Conservation (phyloP, 306 rosid genomes). For the Abrus pulchellus region DNA sequence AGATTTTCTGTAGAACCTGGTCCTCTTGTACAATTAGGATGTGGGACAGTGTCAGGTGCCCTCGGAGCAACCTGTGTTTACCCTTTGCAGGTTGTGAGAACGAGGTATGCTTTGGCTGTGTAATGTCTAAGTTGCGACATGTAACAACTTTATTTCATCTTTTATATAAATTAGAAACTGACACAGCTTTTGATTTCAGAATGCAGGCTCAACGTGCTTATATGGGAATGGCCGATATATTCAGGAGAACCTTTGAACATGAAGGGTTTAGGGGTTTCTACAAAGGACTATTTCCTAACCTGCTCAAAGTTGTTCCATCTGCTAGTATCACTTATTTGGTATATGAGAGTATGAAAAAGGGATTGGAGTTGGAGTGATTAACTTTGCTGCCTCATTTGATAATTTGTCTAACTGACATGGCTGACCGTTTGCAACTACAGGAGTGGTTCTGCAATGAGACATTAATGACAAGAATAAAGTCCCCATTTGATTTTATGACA, state of each 20-base stretch:
- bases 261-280: constrained; percentile 91
- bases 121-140: constrained; percentile 24
- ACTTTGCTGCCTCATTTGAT: constrained; percentile 33
- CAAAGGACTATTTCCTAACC: constrained; percentile 92
- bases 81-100: constrained; percentile 91
- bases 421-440: constrained; percentile 54
- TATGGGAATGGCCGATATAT: constrained; percentile 85
- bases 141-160: background rate
- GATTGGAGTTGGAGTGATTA: constrained; percentile 80
- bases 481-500: constrained; percentile 51
- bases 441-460: constrained; percentile 49
- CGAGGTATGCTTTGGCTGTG: constrained; percentile 66
- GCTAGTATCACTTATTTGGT: constrained; percentile 96
- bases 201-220: constrained; percentile 89
- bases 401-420: constrained; percentile 53
- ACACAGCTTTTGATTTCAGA: constrained; percentile 59
- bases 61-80: constrained; percentile 97
- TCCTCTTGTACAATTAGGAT: constrained; percentile 89
- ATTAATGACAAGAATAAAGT: constrained; percentile 61
- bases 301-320: constrained; percentile 94
- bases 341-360: constrained; percentile 85
- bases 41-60: constrained; percentile 95
- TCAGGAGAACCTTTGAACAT: constrained; percentile 76
- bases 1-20: constrained; percentile 76
- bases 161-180: constrained; percentile 36